These are phyloP conservation scores for Colletotrichum sp. DNA, from an alignment of 2,329 filamentous ascomycete genomes.

Conservation along the genomic window DNA sequence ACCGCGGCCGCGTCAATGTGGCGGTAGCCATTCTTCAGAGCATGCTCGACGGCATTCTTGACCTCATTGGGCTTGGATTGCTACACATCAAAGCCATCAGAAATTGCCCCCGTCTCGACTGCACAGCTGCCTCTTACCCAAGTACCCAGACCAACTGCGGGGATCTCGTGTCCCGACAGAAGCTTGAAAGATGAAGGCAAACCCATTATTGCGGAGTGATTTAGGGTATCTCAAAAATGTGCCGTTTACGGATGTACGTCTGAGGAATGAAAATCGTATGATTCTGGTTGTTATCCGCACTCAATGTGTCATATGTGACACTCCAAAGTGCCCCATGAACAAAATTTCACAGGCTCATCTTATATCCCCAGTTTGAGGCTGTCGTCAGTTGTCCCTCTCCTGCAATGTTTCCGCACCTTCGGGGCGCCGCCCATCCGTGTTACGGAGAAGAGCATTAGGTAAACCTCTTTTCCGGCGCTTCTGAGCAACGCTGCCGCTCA, in stretches of 20 bases:
- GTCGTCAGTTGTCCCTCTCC: not conserved
- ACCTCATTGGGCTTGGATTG: slow-evolving; percentile 55
- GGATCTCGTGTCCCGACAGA: slow-evolving; percentile 34
- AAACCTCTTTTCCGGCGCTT: slow-evolving; percentile 13
- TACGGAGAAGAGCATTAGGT: slow-evolving; percentile 6
- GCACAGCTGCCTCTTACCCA: slow-evolving; percentile 27
- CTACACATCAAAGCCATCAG: not conserved
- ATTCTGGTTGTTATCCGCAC: not conserved
- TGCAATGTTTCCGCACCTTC: slow-evolving; percentile 10
- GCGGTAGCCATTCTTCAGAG: slow-evolving; percentile 61
- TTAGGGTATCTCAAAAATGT: not conserved
- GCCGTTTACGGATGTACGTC: not conserved
- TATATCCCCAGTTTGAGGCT: slow-evolving; percentile 9
- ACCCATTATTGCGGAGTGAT: slow-evolving; percentile 22
- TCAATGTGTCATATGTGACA: not conserved
- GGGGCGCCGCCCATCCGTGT: not conserved
- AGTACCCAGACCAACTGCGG: slow-evolving; percentile 35
- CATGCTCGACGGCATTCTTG: slow-evolving; percentile 59
- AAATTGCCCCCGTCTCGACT: too few relatives aligned
- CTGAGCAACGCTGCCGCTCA: not conserved
- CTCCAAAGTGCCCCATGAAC: not conserved
- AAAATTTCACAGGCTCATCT: not conserved
- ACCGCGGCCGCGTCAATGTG: slow-evolving; percentile 67
- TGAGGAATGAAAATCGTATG: not conserved
- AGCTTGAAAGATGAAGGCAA: slow-evolving; percentile 31